Percentiles rank a stretch among this genome's conserved stretches.
phyloP scores from a whole-genome alignment of 176 grass and related monocot genomes.

The Aegilops speltoides region DNA sequence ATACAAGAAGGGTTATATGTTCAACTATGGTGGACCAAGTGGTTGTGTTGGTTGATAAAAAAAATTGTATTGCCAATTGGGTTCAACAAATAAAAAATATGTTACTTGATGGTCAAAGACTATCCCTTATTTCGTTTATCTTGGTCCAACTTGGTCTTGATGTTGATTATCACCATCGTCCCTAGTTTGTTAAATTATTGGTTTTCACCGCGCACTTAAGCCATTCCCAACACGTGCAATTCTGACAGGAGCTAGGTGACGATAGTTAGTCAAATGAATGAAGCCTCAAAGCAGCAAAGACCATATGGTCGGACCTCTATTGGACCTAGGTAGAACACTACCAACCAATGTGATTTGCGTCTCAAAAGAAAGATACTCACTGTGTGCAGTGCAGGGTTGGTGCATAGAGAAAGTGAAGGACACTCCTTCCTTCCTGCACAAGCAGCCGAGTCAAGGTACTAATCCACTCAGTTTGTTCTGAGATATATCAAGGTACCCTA shows the following conservation, averaged over 20 bases:
- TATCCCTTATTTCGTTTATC: background rate
- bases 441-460: no score
- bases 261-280: no score
- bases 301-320: no score
- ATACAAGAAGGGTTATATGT: background rate
- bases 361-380: no score
- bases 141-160: background rate
- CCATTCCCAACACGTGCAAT: background rate
- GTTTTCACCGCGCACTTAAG: background rate
- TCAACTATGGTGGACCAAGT: conserved; percentile 13
- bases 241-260: background rate
- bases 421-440: no score
- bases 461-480: no score
- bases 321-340: no score
- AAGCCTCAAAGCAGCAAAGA: no score
- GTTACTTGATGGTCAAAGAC: background rate
- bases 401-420: no score
- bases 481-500: no score
- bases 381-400: no score
- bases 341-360: no score
- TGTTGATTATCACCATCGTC: background rate
- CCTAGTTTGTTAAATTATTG: background rate
- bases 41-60: background rate
- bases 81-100: background rate
- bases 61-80: background rate